These are phyloP conservation scores for Boletus sp. DNA, from an alignment of 768 basidiomycete genomes.

Conservation along the genomic window DNA sequence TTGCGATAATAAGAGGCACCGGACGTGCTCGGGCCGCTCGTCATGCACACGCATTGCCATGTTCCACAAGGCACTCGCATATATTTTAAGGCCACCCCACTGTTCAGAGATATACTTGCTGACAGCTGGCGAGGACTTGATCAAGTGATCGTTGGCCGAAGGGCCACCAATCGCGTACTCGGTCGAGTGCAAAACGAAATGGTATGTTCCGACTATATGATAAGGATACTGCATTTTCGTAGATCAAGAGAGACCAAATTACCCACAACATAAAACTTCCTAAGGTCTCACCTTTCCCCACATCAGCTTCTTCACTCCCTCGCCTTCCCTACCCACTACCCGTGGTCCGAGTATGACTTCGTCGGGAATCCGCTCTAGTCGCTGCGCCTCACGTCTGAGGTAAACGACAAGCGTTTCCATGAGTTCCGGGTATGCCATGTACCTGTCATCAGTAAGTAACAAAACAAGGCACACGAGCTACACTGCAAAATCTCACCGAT, in stretches of 20 bases:
- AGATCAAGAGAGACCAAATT: neutral
- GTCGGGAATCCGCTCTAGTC: constrained; percentile 60
- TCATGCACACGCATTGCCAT: neutral
- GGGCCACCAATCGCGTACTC: neutral
- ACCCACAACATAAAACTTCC: constrained; percentile 1
- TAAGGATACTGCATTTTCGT: neutral
- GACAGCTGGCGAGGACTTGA: neutral
- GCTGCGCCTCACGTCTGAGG: constrained; percentile 64
- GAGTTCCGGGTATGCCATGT: constrained; percentile 70
- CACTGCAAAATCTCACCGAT: constrained; percentile 21
- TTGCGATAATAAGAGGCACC: neutral
- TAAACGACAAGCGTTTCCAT: constrained; percentile 72
- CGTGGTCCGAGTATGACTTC: constrained; percentile 34
- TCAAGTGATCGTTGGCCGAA: neutral
- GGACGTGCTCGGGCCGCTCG: constrained; percentile 1
- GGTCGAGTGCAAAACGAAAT: neutral
- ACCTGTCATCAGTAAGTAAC: constrained; percentile 42
- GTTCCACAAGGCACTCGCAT: neutral
- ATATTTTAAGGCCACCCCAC: neutral
- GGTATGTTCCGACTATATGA: constrained; percentile 2
- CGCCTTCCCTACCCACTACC: constrained; percentile 33
- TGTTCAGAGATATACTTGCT: neutral
- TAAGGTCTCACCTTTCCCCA: constrained; percentile 29
- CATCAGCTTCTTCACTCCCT: constrained; percentile 28
- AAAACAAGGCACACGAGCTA: neutral